phyloP scores from a whole-genome alignment of 768 basidiomycete genomes.

The Pulveroboletus sp. region DNA sequence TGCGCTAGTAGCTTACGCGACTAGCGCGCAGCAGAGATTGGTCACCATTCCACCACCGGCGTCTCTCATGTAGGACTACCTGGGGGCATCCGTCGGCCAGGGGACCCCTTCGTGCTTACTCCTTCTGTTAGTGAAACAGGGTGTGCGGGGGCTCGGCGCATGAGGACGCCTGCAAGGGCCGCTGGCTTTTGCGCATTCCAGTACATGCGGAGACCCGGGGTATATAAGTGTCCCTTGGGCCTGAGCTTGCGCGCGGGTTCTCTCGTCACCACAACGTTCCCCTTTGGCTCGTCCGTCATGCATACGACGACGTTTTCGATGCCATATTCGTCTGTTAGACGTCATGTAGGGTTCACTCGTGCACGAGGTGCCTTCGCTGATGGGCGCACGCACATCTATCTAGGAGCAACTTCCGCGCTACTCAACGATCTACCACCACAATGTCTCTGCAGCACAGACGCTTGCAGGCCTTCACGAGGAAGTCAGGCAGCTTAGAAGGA shows the following conservation, averaged over 20 bases:
- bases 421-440: slow-evolving; percentile 14
- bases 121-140: slow-evolving; percentile 1
- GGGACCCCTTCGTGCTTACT: slow-evolving; percentile 5
- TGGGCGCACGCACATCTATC: background rate
- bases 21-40: slow-evolving; percentile 1
- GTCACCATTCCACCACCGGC: background rate
- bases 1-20: slow-evolving; percentile 1
- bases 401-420: slow-evolving; percentile 17
- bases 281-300: slow-evolving; percentile 10
- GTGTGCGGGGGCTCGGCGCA: slow-evolving; percentile 21
- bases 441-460: slow-evolving; percentile 15
- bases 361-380: slow-evolving; percentile 7
- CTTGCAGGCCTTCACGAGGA: slow-evolving; percentile 19
- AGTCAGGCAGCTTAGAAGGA: slow-evolving; percentile 15
- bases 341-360: slow-evolving; percentile 17
- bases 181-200: slow-evolving; percentile 18
- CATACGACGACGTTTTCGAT: slow-evolving; percentile 12
- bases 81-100: slow-evolving; percentile 13
- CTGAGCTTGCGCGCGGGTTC: slow-evolving; percentile 11
- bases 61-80: slow-evolving; percentile 8
- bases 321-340: slow-evolving; percentile 16
- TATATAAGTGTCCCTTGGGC: slow-evolving; percentile 21
- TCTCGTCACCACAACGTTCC: slow-evolving; percentile 14
- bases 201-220: slow-evolving; percentile 17
- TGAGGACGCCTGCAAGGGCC: slow-evolving; percentile 11